A percentile compares a stretch with the other conserved stretches of the same genome.
Evolutionary conservation across 2,329 filamentous ascomycete species (phyloP).

Genomic region (Stromatinia cepivora): DNA sequence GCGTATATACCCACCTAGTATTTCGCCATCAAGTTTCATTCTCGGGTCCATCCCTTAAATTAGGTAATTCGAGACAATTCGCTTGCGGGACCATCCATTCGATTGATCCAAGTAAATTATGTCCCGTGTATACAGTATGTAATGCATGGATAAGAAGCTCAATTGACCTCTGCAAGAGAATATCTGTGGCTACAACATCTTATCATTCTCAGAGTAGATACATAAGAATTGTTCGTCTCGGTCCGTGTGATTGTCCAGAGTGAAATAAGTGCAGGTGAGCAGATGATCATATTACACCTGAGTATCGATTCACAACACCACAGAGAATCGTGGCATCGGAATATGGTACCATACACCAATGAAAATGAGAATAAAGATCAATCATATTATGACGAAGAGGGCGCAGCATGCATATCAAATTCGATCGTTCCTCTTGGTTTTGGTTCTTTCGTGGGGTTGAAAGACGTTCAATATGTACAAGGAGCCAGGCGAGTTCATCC

Average conservation of each 20-base stretch:
- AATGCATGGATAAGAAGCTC: constrained; percentile 6
- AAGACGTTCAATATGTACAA: neutral
- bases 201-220: neutral
- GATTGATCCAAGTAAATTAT: constrained; percentile 1
- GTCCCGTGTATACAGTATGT: neutral
- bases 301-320: constrained; percentile 3
- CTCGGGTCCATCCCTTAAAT: neutral
- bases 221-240: neutral
- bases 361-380: neutral
- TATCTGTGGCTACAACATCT: neutral
- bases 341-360: neutral
- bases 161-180: neutral
- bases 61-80: neutral
- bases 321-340: constrained; percentile 17
- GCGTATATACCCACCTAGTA: neutral
- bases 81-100: neutral
- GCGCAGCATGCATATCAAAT: constrained; percentile 9
- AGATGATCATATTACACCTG: constrained; percentile 29
- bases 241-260: constrained; percentile 15
- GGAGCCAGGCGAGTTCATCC: neutral
- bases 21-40: neutral
- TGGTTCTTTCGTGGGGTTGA: constrained; percentile 10
- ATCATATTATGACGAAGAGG: constrained; percentile 23
- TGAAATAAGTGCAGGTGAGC: constrained; percentile 20
- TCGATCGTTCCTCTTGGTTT: neutral